Percentiles rank a stretch among this genome's conserved stretches.
Evolutionary conservation across 305 asterid genomes (phyloP).

Genomic region (Stenogyne calaminthoides): DNA sequence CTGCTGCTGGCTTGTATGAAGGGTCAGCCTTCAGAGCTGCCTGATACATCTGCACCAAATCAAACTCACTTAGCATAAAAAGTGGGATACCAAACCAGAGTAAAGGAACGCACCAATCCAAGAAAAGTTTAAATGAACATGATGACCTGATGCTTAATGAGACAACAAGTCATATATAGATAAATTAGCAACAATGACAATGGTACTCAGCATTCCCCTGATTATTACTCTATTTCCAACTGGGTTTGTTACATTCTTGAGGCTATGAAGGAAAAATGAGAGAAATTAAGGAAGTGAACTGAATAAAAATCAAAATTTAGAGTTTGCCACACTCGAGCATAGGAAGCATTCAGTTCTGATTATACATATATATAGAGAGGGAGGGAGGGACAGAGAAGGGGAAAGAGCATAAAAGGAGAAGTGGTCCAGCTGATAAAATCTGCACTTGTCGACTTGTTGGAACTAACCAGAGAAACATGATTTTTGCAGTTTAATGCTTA

Average conservation of each 20-base stretch:
- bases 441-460: no score
- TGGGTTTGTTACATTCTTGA: background rate
- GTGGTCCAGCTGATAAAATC: no score
- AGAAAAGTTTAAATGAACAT: constrained; percentile 19
- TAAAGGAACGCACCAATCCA: constrained; percentile 18
- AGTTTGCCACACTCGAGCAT: no score
- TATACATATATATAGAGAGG: no score
- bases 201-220: constrained; percentile 22
- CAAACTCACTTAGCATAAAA: constrained; percentile 21
- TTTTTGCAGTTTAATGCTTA: no score
- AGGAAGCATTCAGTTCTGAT: no score
- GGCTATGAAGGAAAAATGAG: background rate
- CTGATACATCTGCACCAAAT: constrained; percentile 82
- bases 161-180: constrained; percentile 7
- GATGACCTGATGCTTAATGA: constrained; percentile 11
- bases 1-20: constrained; percentile 86
- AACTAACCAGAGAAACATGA: no score
- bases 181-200: constrained; percentile 17
- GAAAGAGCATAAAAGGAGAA: no score
- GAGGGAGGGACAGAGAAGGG: no score
- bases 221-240: background rate
- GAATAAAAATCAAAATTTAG: no score
- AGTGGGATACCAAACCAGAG: constrained; percentile 15
- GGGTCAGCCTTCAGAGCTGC: constrained; percentile 89
- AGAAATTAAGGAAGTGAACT: no score